Evolutionary conservation across 1,284 basidiomycete genomes (phyloP).

Genomic region (Boletellus sp.): DNA sequence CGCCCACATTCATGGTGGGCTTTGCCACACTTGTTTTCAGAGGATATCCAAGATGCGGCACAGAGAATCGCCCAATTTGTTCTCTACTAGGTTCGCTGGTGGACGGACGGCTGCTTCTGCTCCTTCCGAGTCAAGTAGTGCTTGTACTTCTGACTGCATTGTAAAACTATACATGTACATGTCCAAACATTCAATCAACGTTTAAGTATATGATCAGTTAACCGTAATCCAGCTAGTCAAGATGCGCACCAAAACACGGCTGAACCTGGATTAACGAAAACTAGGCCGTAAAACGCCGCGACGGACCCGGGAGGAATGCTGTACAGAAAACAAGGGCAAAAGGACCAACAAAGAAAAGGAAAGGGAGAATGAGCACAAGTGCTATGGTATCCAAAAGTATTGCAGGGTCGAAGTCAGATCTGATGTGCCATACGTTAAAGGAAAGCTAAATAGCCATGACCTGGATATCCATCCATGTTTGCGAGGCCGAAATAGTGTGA

Average conservation of each 20-base stretch:
- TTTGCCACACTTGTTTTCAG: conserved; percentile 15
- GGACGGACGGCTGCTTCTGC: no score
- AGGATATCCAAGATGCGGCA: conserved; percentile 11
- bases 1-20: conserved; percentile 25
- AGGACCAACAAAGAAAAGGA: not conserved
- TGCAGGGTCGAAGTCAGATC: conserved; percentile 16
- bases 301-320: conserved; percentile 4
- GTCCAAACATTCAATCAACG: conserved; percentile 5
- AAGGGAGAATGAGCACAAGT: conserved; percentile 2
- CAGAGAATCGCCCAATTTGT: conserved; percentile 16
- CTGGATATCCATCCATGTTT: conserved; percentile 15
- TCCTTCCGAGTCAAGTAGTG: not conserved
- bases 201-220: conserved; percentile 13
- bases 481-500: conserved; percentile 4
- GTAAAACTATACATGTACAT: not conserved
- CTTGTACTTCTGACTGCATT: not conserved
- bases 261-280: conserved; percentile 3
- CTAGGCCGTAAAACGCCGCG: not conserved
- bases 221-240: conserved; percentile 18
- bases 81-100: not conserved
- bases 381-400: conserved; percentile 28
- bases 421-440: conserved; percentile 11
- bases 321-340: conserved; percentile 8
- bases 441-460: conserved; percentile 11
- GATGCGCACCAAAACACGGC: conserved; percentile 7